Conservation (phyloP, 176 grass and related monocot species). For the Panicum miliaceum region DNA sequence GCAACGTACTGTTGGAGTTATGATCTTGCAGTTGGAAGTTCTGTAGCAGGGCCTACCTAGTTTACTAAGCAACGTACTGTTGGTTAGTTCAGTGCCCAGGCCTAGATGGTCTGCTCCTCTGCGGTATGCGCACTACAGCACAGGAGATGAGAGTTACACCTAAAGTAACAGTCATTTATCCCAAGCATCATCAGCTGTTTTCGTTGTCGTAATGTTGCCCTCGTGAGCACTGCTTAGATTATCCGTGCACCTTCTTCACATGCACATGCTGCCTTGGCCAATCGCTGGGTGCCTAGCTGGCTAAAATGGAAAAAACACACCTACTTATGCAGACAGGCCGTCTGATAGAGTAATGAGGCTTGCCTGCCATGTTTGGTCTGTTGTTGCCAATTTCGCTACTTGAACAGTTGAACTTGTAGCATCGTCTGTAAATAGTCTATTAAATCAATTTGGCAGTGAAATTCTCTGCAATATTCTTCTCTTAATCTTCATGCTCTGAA, state of each 20-base stretch:
- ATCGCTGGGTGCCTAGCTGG: constrained; percentile 6
- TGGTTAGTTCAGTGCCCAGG: neutral
- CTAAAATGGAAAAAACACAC: neutral
- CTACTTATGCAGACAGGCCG: neutral
- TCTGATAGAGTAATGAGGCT: neutral
- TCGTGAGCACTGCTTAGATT: neutral
- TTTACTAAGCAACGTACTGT: neutral
- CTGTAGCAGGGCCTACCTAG: neutral
- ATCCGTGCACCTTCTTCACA: constrained; percentile 14
- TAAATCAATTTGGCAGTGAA: neutral
- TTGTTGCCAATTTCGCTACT: neutral
- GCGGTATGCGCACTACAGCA: neutral
- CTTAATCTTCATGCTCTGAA: neutral
- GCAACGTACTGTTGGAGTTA: neutral
- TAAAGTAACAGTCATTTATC: neutral
- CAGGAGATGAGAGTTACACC: neutral
- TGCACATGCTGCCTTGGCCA: constrained; percentile 21
- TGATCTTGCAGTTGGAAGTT: neutral
- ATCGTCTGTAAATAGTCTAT: neutral
- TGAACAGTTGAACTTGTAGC: neutral
- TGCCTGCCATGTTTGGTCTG: constrained; percentile 1
- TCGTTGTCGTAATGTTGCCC: neutral
- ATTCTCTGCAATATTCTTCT: neutral
- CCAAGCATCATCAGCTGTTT: neutral
- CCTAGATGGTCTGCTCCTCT: neutral